These are phyloP conservation scores for Calophaca sinica DNA, from an alignment of 306 rosid species.

Conservation along the genomic window DNA sequence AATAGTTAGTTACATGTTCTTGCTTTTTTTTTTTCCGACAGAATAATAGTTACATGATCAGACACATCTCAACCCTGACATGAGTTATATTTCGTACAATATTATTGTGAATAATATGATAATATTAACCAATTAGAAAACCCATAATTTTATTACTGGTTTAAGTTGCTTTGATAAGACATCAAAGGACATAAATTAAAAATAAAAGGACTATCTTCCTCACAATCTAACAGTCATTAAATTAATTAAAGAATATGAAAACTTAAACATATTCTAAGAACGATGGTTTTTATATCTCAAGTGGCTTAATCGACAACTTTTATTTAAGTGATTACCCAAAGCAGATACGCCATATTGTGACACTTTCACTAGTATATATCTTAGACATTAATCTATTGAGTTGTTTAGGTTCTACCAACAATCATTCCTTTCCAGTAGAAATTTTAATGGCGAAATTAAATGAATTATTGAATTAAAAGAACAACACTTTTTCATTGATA, in stretches of 20 bases:
- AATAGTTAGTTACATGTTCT: too few species aligned
- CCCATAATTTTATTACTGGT: not conserved
- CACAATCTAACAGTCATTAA: slow-evolving; percentile 23
- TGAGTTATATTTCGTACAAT: not conserved
- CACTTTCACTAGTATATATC: slow-evolving; percentile 49
- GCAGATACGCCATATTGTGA: slow-evolving; percentile 44
- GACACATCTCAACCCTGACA: not conserved
- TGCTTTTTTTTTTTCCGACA: too few species aligned
- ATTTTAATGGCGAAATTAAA: slow-evolving; percentile 44
- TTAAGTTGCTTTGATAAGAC: slow-evolving; percentile 40
- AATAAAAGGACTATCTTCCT: slow-evolving; percentile 39
- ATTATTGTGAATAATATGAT: slow-evolving; percentile 30
- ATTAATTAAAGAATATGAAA: slow-evolving; percentile 35
- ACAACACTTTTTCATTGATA: slow-evolving; percentile 57
- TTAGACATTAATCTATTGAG: slow-evolving; percentile 52
- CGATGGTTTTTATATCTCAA: slow-evolving; percentile 50
- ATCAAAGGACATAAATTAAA: slow-evolving; percentile 27
- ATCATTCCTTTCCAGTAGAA: slow-evolving; percentile 51
- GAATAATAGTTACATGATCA: not conserved
- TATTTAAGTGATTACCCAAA: slow-evolving; percentile 49
- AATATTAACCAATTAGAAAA: not conserved
- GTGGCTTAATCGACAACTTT: slow-evolving; percentile 50
- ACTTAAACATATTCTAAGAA: slow-evolving; percentile 40
- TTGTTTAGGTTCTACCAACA: slow-evolving; percentile 55
- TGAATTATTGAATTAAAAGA: slow-evolving; percentile 36